Base-by-base conservation (phyloP, 148 eudicot species). In the Gaultheria prostrata region DNA sequence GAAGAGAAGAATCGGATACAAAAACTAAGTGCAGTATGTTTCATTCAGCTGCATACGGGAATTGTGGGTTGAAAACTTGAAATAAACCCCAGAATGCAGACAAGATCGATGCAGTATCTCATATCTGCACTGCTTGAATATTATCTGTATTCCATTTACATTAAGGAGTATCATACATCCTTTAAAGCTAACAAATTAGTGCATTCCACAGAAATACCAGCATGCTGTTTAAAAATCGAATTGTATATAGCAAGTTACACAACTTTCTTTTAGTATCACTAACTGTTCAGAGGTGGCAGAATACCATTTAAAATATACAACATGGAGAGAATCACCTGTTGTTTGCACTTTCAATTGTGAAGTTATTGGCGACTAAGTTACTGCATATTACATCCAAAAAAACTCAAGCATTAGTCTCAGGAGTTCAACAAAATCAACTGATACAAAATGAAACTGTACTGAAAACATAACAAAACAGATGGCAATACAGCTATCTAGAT, bases 331-430 rank as follows among this genome's bases (percentile, higher is more conserved):
- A 80, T 85, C 80, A 95, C 98, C 93, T 92, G 93, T 84, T 90
- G 69, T 88, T 88, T 63, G 92, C 88, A 82, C 89, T 80, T 77
- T 84, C 69, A 28, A 83, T 74, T 26, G 93, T 89, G 91, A 95
- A 91, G 86, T 94, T 94, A 84, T 95, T 95, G 80, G 91, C 95
- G 59, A 93, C 95, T 57, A 95, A 88, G 82, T 95, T 94, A 56
- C 98, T 94, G 98, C 91, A 88, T 79, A 83, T 67, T 61, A 76
- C 45, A 20, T 53, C 53, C 71, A 50, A n/a, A 56, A n/a, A n/a
- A 46, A 6, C 8, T 65, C 77, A 10, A 10, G 1, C 5, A 11
- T 65, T 65, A 33, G 21, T 12, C 43, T 70, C 32, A 4, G 10
- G 71, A 65, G 15, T 59, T 3, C 8, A 65, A 65, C 6, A 65